Evolutionary conservation across 139 green algal genomes (phyloP).

Genomic region (Mesostigma viride): DNA sequence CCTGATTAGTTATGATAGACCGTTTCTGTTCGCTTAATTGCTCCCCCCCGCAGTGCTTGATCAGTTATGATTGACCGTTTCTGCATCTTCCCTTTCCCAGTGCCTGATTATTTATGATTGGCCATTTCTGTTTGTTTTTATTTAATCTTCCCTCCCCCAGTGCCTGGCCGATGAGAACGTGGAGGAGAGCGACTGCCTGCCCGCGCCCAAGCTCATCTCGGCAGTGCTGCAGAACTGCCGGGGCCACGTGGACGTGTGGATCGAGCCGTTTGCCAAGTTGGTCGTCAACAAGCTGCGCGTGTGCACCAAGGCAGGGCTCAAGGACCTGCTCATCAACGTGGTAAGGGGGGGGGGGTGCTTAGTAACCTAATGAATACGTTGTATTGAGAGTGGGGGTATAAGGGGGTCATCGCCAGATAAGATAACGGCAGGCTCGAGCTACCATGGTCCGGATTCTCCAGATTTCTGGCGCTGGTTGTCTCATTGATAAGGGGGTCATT

Average conservation of each 20-base stretch:
- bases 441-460: no score
- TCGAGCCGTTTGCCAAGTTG: conserved; percentile 59
- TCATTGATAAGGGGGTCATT: no score
- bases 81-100: not conserved
- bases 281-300: conserved; percentile 25
- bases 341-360: no score
- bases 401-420: no score
- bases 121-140: conserved; percentile 21
- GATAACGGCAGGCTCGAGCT: no score
- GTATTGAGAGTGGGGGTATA: no score
- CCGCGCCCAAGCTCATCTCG: conserved; percentile 68
- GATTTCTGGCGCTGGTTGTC: no score
- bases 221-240: conserved; percentile 62
- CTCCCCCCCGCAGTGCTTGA: no score
- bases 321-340: conserved; percentile 24
- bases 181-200: conserved; percentile 51
- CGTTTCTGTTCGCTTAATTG: no score
- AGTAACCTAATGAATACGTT: no score
- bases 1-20: no score
- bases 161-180: conserved; percentile 31
- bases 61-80: no score
- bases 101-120: conserved; percentile 1
- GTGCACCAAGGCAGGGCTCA: conserved; percentile 13
- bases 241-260: conserved; percentile 61
- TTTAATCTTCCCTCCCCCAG: conserved; percentile 6